These are phyloP conservation scores for Capsicum baccatum DNA, from an alignment of 257 asterid genomes.

Conservation along the genomic window DNA sequence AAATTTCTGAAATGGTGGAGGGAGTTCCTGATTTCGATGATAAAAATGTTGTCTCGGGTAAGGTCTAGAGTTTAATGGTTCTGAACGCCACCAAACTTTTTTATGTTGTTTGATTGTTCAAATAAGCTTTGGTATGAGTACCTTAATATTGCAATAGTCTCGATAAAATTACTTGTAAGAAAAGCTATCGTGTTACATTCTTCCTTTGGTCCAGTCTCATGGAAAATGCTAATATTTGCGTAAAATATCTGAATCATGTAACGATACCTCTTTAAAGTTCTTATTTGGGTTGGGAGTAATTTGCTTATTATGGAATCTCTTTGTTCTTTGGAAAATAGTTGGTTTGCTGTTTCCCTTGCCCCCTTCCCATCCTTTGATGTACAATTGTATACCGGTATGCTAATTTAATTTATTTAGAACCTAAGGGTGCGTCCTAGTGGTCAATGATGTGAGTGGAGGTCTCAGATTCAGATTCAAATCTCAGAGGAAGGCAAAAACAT, in stretches of 20 bases:
- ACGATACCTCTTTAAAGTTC: neutral
- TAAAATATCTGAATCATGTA: neutral
- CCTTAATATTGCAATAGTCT: neutral
- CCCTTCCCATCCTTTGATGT: neutral
- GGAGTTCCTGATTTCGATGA: constrained; percentile 41
- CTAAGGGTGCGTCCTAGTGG: neutral
- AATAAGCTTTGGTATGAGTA: neutral
- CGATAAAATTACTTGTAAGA: neutral
- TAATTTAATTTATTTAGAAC: neutral
- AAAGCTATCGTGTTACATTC: no score
- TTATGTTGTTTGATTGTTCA: neutral
- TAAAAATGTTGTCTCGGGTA: constrained; percentile 49
- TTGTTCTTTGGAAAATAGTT: neutral
- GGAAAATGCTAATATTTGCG: neutral
- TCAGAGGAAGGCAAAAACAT: neutral
- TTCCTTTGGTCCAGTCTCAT: neutral
- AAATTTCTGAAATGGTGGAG: constrained; percentile 42
- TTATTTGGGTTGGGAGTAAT: neutral
- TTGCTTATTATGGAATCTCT: neutral
- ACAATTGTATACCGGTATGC: neutral
- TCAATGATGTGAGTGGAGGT: neutral
- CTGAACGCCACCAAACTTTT: neutral
- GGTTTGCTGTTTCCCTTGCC: neutral
- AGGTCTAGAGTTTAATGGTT: constrained; percentile 24
- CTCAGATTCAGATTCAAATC: neutral